Base-by-base conservation (phyloP, 2,329 filamentous ascomycete genomes). In the Xylariales sp. region DNA sequence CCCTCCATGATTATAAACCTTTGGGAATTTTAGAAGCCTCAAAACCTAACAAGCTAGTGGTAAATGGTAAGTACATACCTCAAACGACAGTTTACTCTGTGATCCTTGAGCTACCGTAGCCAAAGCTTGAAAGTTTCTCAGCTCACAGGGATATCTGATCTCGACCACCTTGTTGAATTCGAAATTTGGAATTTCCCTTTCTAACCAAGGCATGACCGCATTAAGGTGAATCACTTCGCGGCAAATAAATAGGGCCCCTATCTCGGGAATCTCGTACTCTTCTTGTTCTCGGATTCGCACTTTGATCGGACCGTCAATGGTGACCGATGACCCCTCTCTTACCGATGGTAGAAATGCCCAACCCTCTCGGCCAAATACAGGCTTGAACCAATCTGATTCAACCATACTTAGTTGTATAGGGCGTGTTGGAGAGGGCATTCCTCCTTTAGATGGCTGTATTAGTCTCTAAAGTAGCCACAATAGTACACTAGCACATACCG, bases 11-110 rank as follows among this genome's bases (percentile, higher is more conserved):
- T 59, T 64, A 39, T 59, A 64, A 53, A 64, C 48, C 62, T 64
- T 48, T 48, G 30, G 30, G 23, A 39, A 18, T 32, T 48, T 64
- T 54, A 64, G 39, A 30, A 59, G 30, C 30, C 41, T 18, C 8
- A 18, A 54, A 41, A 7, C 12, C 10, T n/a, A 8, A 48, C 28
- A 46, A 48, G 39, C 46, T 1, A 14, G 18, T 36, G 34, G 23
- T 23, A 23, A 23, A 41, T 53, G 46, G 7, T 39, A 48, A 59
- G 12, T 46, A 48, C 62, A 53, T 54, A 59, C 62, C 62, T 64
- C 62, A 52, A 64, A 64, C 30, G 55, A 64, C 7, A 64, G 54
- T 59, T 64, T 64, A 23, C 62, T 64, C 48, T 64, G 62, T 64
- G 62, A 64, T 39, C 62, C 62, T 59, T 58, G 62, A 59, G 62